Evolutionary conservation across 805 yeast species (phyloP).

Genomic region (Kuraishia floccosa): DNA sequence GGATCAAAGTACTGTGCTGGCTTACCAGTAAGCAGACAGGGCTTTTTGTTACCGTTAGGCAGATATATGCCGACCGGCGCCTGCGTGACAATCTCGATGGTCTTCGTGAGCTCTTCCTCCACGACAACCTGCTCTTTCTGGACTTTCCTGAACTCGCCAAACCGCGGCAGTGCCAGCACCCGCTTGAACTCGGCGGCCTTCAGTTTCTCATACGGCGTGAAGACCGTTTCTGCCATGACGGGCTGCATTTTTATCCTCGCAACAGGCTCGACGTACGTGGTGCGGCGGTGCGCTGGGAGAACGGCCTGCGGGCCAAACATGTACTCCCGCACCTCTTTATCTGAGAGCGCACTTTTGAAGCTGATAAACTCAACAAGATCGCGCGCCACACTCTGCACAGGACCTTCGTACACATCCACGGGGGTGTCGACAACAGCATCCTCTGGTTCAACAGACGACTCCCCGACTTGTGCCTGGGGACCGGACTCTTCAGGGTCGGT

Average conservation of each 20-base stretch:
- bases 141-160: conserved; percentile 43
- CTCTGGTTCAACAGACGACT: too few relatives aligned
- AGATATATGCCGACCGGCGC: conserved; percentile 68
- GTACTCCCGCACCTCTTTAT: conserved; percentile 20
- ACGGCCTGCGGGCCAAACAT: conserved; percentile 55
- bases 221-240: conserved; percentile 4
- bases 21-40: conserved; percentile 67
- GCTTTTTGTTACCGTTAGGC: conserved; percentile 55
- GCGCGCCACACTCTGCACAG: conserved; percentile 46
- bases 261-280: conserved; percentile 42
- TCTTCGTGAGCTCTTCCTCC: conserved; percentile 32
- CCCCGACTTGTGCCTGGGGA: too few relatives aligned
- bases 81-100: conserved; percentile 45
- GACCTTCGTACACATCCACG: conserved; percentile 63
- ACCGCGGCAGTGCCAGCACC: conserved; percentile 39
- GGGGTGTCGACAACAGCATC: conserved; percentile 1
- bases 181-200: conserved; percentile 23
- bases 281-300: conserved; percentile 39
- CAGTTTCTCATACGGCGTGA: conserved; percentile 5
- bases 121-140: conserved; percentile 28
- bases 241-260: conserved; percentile 7
- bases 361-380: conserved; percentile 45
- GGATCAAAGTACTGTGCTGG: conserved; percentile 86
- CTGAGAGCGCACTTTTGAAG: conserved; percentile 22
- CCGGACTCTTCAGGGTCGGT: too few relatives aligned